Evolutionary conservation across 352 stramenopile genomes (phyloP).

Genomic region (Pythium oligandrum): DNA sequence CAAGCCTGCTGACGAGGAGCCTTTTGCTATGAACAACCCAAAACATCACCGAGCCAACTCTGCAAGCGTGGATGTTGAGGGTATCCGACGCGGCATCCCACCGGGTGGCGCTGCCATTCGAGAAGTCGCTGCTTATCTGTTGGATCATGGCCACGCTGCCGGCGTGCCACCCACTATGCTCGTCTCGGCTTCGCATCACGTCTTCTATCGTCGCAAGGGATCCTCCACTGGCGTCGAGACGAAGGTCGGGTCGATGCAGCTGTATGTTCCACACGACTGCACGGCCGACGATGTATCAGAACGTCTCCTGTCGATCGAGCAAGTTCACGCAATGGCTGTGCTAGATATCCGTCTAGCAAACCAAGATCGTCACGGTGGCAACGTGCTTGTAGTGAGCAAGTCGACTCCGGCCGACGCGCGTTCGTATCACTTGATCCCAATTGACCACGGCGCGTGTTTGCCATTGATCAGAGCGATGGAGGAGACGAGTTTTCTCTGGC

Average conservation of each 20-base stretch:
- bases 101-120: slow-evolving; percentile 41
- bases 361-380: slow-evolving; percentile 76
- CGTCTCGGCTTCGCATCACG: slow-evolving; percentile 27
- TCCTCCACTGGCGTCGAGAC: background rate
- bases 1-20: slow-evolving; percentile 63
- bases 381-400: slow-evolving; percentile 43
- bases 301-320: slow-evolving; percentile 31
- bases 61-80: background rate
- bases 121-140: slow-evolving; percentile 49
- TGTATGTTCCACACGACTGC: slow-evolving; percentile 58
- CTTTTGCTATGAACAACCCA: slow-evolving; percentile 56
- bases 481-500: slow-evolving; percentile 68
- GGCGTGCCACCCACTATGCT: slow-evolving; percentile 45
- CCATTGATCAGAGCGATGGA: slow-evolving; percentile 34
- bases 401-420: slow-evolving; percentile 1
- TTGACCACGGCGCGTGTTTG: slow-evolving; percentile 75
- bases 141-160: slow-evolving; percentile 40
- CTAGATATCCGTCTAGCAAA: slow-evolving; percentile 80
- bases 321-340: slow-evolving; percentile 69
- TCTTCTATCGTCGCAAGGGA: slow-evolving; percentile 25
- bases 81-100: slow-evolving; percentile 46
- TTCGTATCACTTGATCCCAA: slow-evolving; percentile 49
- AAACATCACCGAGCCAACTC: slow-evolving; percentile 24
- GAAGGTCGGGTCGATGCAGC: slow-evolving; percentile 54
- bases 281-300: slow-evolving; percentile 53